A percentile compares a stretch with the other conserved stretches of the same genome.
phyloP scores from a whole-genome alignment of 495 filamentous ascomycete genomes.

The Melanomma pulvis-pyrius region DNA sequence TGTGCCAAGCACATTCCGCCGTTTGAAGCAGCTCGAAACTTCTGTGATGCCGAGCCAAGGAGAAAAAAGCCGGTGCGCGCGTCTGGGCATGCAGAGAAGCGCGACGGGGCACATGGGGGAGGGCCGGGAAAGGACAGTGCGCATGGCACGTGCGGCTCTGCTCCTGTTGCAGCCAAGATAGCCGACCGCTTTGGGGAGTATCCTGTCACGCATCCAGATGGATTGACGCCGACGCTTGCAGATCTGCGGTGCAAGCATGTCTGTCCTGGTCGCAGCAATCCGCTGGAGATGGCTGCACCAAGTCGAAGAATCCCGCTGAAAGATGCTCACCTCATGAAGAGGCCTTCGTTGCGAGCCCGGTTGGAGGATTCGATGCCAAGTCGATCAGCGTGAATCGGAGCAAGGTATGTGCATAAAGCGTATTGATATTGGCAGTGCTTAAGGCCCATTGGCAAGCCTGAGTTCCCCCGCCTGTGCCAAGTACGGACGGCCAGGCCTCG shows the following conservation, averaged over 20 bases:
- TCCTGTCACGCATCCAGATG: background rate
- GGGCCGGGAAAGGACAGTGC: background rate
- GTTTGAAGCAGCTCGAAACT: constrained; percentile 30
- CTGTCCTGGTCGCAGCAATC: too few relatives aligned
- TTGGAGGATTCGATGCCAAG: background rate
- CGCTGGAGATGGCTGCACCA: too few relatives aligned
- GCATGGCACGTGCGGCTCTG: constrained; percentile 6
- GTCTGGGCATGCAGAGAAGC: background rate
- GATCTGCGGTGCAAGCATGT: background rate
- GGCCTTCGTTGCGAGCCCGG: too few relatives aligned
- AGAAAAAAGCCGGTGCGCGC: constrained; percentile 8
- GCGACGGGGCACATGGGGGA: background rate
- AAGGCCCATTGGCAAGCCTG: background rate
- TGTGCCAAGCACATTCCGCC: constrained; percentile 22
- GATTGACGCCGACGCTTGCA: background rate
- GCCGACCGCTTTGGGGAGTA: background rate
- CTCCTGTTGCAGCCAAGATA: constrained; percentile 29
- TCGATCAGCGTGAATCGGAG: background rate
- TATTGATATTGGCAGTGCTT: constrained; percentile 4
- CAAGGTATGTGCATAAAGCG: background rate
- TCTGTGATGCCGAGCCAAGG: constrained; percentile 33
- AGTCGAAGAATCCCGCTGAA: too few relatives aligned
- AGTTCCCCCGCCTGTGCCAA: background rate
- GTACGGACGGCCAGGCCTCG: background rate
- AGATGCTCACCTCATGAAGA: too few relatives aligned